These are phyloP conservation scores for Rhodotorula graminis DNA, from an alignment of 768 basidiomycete genomes.

Conservation along the genomic window DNA sequence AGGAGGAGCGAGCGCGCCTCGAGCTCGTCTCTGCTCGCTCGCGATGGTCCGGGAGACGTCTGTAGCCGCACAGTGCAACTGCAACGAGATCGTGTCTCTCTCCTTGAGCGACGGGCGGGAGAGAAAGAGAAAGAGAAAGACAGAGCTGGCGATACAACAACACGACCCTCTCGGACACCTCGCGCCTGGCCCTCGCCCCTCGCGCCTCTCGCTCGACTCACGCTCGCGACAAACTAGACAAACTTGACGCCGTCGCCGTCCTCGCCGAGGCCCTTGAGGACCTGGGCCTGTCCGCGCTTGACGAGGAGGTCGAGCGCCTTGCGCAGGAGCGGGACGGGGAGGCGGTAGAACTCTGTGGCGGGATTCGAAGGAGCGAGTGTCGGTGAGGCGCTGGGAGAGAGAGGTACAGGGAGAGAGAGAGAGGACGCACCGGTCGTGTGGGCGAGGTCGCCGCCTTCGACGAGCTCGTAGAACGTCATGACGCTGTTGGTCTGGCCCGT, in stretches of 20 bases:
- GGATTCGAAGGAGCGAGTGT: not conserved
- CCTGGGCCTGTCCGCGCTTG: conserved; percentile 50
- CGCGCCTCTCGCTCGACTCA: not conserved
- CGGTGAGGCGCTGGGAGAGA: no score
- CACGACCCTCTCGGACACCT: no score
- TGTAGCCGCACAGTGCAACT: no score
- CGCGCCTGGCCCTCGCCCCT: no score
- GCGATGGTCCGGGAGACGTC: no score
- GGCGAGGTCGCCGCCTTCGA: conserved; percentile 47
- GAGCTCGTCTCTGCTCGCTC: no score
- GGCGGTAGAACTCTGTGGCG: conserved; percentile 47
- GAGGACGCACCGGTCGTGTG: conserved; percentile 43
- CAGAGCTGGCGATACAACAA: no score
- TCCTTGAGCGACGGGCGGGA: no score
- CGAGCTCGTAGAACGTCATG: conserved; percentile 51
- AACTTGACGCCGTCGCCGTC: conserved; percentile 51
- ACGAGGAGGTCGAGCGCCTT: conserved; percentile 47
- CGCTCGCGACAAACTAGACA: conserved; percentile 26
- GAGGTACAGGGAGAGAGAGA: not conserved
- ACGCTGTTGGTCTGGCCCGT: conserved; percentile 48
- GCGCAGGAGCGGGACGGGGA: conserved; percentile 47
- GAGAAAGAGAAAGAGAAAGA: no score
- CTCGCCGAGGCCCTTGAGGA: conserved; percentile 48
- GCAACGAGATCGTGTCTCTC: no score
- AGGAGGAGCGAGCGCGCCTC: no score